These are phyloP conservation scores for Huiozyma naganishii DNA, from an alignment of 805 yeast genomes.

Conservation along the genomic window DNA sequence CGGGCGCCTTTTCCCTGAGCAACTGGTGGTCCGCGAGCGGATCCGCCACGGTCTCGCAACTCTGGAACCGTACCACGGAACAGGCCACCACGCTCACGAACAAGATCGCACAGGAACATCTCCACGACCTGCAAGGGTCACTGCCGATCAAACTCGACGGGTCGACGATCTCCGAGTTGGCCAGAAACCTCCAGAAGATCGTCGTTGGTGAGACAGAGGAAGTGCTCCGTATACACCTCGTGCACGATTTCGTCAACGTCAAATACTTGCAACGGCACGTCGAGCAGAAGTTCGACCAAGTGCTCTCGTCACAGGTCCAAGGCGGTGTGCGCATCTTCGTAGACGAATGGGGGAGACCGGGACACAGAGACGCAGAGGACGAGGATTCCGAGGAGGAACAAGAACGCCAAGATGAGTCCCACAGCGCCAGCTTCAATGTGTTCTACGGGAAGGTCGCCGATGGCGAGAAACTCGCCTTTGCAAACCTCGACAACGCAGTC, in stretches of 20 bases:
- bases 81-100: constrained; percentile 33
- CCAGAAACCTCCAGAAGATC: constrained; percentile 25
- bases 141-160: constrained; percentile 20
- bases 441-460: constrained; percentile 70
- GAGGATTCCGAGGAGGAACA: neutral
- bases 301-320: constrained; percentile 60
- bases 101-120: constrained; percentile 24
- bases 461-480: constrained; percentile 81
- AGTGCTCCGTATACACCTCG: constrained; percentile 47
- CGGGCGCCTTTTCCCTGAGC: constrained; percentile 51
- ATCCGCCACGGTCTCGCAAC: constrained; percentile 48
- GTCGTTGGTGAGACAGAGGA: constrained; percentile 38
- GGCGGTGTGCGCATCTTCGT: constrained; percentile 60
- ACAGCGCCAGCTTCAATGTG: constrained; percentile 38
- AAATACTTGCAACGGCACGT: constrained; percentile 31
- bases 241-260: constrained; percentile 57
- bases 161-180: constrained; percentile 20
- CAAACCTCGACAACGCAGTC: constrained; percentile 72
- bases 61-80: constrained; percentile 54
- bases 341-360: constrained; percentile 38
- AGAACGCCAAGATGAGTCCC: neutral
- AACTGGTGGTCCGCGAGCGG: constrained; percentile 72
- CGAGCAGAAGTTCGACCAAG: constrained; percentile 45
- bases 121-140: constrained; percentile 12
- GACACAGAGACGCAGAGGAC: constrained; percentile 13